Conservation (phyloP, 1,284 basidiomycete species). For the Lentinula novae-zelandiae region DNA sequence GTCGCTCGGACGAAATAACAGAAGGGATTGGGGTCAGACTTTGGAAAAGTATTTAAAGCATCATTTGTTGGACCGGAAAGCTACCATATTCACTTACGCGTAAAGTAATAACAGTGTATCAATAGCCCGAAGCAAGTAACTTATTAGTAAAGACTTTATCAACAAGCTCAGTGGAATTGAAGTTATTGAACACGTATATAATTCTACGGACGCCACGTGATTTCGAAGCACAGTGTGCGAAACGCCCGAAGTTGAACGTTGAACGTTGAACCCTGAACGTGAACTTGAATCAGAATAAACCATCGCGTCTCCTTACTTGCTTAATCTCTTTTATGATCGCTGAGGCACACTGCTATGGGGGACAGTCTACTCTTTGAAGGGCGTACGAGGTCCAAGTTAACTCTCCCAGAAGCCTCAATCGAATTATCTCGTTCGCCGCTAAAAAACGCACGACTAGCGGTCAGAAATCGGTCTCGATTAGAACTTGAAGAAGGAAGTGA, state of each 20-base stretch:
- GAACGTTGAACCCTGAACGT: not conserved
- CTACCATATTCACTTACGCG: no score
- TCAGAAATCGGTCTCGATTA: constrained; percentile 19
- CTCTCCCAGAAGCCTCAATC: constrained; percentile 39
- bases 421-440: constrained; percentile 44
- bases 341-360: not conserved
- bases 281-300: not conserved
- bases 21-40: not conserved
- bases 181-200: not conserved
- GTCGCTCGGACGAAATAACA: not conserved
- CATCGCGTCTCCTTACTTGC: not conserved
- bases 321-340: constrained; percentile 6
- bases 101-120: not conserved
- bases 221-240: not conserved
- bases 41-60: no score
- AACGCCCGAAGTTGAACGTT: not conserved
- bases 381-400: constrained; percentile 50
- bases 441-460: constrained; percentile 43
- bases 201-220: no score
- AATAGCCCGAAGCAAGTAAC: not conserved
- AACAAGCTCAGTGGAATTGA: no score
- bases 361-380: constrained; percentile 22
- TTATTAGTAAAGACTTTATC: not conserved
- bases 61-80: not conserved
- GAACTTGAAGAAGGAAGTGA: not conserved